Evolutionary conservation across 331 rosid species (phyloP), one percentile per base, ranked within the genome.

Genomic region (Rhamnella rubrinervis): DNA sequence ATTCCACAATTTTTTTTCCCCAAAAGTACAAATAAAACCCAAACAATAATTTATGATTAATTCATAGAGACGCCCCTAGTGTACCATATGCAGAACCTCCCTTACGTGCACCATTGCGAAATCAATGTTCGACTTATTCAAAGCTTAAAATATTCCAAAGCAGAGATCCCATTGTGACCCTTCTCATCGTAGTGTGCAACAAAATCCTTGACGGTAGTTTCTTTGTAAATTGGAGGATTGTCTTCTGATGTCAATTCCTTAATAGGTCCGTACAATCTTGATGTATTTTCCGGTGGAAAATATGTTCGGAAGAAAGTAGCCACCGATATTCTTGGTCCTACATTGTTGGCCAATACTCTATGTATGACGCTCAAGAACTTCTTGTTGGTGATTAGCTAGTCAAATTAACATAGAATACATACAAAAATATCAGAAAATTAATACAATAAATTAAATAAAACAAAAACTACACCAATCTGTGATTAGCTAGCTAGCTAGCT

Each of bases 381-480:
- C 49, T 61, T 73, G 3, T 79, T 79, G 37, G 73, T 41, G 40
- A 79, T 51, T 16, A 74, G 53, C 76, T 69, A 64, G 51, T 20
- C 51, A 39, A 51, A 17, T 8, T 26, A 26, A 26, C 1, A 26
- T 2, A 26, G 31, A 26, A 26, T 26, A 26, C 4, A 26, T 3
- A 17, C 17, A 6, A 25, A 15, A 19, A 5, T 20, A 51, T 65
- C 31, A 3, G 31, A 26, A 8, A 23, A 5, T 18, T 47, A 28
- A 0, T 25, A 31, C 8, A 50, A 25, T 20, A 18, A 50, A 15
- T 13, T 13, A 53, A 55, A 28, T 6, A 23, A 35, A 38, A 67
- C 8, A 3, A 61, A 19, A 21, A 15, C 19, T 18, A 61, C 17
- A 15, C 18, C 18, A 38, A n/a, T 4, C 10, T 7, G 0, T 21